These are phyloP conservation scores for Annulohypoxylon bovei DNA, from an alignment of 495 filamentous ascomycete genomes.

Conservation along the genomic window DNA sequence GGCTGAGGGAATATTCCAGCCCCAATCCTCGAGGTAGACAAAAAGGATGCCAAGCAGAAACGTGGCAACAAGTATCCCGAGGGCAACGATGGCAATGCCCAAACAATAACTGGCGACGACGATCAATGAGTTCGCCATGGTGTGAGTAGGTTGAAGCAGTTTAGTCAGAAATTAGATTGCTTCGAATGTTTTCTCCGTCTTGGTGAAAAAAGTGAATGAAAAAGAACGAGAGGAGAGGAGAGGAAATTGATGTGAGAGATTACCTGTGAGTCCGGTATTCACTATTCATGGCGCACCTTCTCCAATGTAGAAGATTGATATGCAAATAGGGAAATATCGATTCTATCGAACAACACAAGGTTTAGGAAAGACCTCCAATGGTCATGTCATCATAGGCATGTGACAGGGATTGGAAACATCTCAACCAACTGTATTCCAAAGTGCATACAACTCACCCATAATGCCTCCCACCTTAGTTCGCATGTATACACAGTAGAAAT, in stretches of 20 bases:
- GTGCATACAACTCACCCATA: too few species aligned
- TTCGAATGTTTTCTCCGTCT: background rate
- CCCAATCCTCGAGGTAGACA: too few species aligned
- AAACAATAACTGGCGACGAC: background rate
- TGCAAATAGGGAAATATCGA: background rate
- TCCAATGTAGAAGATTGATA: too few species aligned
- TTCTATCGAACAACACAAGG: too few species aligned
- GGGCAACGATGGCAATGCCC: background rate
- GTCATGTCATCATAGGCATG: too few species aligned
- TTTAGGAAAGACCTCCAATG: too few species aligned
- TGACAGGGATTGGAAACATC: too few species aligned
- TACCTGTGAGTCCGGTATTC: background rate
- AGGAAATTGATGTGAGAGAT: background rate
- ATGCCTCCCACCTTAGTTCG: too few species aligned
- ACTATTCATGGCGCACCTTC: too few species aligned
- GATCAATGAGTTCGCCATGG: background rate
- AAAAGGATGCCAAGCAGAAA: background rate
- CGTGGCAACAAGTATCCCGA: background rate
- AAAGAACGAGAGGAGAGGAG: background rate
- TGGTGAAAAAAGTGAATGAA: background rate
- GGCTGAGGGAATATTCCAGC: background rate
- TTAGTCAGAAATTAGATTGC: background rate
- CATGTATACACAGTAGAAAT: too few species aligned
- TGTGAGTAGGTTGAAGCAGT: background rate
- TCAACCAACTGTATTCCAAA: too few species aligned